Conservation (phyloP, 306 rosid genomes). For the Medicago lupulina region DNA sequence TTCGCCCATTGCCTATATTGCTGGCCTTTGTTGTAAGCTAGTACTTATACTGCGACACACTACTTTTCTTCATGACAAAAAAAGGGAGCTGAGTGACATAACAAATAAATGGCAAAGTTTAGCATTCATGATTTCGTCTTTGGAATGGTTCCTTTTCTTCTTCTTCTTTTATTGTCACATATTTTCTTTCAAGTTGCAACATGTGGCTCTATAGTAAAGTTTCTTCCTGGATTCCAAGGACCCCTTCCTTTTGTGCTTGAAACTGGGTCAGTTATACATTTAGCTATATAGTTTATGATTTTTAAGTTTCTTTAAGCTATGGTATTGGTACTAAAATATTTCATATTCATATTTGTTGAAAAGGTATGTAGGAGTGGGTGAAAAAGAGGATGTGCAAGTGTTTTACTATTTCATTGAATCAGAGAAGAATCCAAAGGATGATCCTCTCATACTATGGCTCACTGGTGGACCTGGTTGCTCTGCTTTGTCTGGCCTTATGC, state of each 20-base stretch:
- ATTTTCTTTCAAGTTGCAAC: constrained; percentile 26
- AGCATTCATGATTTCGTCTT: background rate
- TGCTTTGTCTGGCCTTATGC: constrained; percentile 43
- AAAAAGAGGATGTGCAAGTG: constrained; percentile 15
- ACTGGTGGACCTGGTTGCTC: constrained; percentile 81
- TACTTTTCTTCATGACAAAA: too few relatives aligned
- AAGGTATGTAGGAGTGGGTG: constrained; percentile 32
- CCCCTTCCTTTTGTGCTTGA: constrained; percentile 71
- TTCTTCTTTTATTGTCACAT: constrained; percentile 25
- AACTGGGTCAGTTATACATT: constrained; percentile 63
- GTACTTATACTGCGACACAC: too few relatives aligned
- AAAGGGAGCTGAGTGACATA: too few relatives aligned
- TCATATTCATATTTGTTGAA: background rate
- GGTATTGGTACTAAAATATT: background rate
- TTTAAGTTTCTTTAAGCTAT: background rate
- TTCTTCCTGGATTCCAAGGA: constrained; percentile 72
- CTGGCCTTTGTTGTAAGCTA: too few relatives aligned
- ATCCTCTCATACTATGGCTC: constrained; percentile 73
- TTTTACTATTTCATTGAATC: constrained; percentile 46
- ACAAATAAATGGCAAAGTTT: constrained; percentile 19
- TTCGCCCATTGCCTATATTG: too few relatives aligned
- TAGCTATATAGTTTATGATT: background rate
- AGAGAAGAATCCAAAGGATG: constrained; percentile 55
- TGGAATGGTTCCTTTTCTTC: background rate
- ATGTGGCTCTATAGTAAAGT: constrained; percentile 42